Percentiles rank a stretch among this genome's conserved stretches.
Conservation (phyloP, 768 basidiomycete genomes). For the Phanerochaete carnosa region DNA sequence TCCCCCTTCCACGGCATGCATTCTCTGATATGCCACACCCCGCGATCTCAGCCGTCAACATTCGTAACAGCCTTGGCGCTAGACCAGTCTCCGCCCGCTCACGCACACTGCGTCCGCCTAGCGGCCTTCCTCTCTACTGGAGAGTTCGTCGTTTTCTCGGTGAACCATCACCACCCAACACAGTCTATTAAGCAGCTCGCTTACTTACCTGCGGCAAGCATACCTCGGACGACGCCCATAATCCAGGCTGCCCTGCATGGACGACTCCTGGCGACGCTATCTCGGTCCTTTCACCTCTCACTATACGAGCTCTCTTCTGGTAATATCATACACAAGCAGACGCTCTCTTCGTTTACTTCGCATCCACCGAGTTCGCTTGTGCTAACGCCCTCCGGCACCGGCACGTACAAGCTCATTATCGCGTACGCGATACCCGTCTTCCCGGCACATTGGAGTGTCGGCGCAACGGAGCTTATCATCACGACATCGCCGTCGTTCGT, state of each 20-base stretch:
- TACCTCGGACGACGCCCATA: constrained; percentile 42
- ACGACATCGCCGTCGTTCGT: constrained; percentile 36
- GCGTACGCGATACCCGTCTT: constrained; percentile 77
- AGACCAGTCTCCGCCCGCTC: constrained; percentile 65
- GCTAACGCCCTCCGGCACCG: constrained; percentile 57
- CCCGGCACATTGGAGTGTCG: constrained; percentile 77
- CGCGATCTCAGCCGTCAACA: constrained; percentile 24
- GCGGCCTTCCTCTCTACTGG: constrained; percentile 66
- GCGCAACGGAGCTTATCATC: constrained; percentile 74
- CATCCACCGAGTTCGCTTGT: constrained; percentile 79
- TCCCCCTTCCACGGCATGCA: constrained; percentile 32
- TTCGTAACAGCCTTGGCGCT: constrained; percentile 65
- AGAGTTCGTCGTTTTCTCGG: constrained; percentile 57
- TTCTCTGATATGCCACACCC: constrained; percentile 43
- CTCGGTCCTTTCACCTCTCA: constrained; percentile 61
- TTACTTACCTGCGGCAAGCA: constrained; percentile 43
- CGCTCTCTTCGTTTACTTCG: constrained; percentile 72
- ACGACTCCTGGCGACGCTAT: constrained; percentile 71
- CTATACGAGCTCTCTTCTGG: constrained; percentile 67
- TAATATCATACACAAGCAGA: constrained; percentile 54
- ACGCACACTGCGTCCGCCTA: constrained; percentile 39
- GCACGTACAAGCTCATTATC: constrained; percentile 68
- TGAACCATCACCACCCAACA: constrained; percentile 44
- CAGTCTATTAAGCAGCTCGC: constrained; percentile 38
- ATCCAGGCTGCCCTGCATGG: constrained; percentile 74